Base-by-base conservation (phyloP, 345 rosid species). In the Aurinia saxatilis region DNA sequence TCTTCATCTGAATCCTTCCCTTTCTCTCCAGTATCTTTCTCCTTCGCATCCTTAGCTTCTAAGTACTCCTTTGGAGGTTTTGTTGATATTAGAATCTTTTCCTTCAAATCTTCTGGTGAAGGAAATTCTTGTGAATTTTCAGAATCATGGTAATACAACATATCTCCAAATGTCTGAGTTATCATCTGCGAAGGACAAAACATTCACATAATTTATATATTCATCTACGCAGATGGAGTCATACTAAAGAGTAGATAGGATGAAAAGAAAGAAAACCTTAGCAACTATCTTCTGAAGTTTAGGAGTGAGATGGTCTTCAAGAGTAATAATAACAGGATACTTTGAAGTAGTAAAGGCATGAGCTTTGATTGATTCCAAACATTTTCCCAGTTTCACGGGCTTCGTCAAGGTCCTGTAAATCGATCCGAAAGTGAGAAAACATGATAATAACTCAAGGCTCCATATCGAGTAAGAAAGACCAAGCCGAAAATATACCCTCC, bases 231-330 rank as follows among this genome's bases (percentile, higher is more conserved):
- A 41, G 4, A 48, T 41, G 25, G 3, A 38, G 18, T 10, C 49
- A 50, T 38, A n/a, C 14, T 56, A 3, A 36, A 34, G 19, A 19
- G 13, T 21, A 50, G 4, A 11, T 10, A 53, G 18, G 10, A n/a
- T 16, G 36, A 61, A 35, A 47, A 54, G 45, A 48, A 57, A 0
- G 0, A 5, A 5, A 59, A 39, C 58, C 53, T 74, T 73, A 54
- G 92, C 92, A 72, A 77, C 90, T 88, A 85, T 81, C 7, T 65
- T 78, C 41, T 81, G 96, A 72, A 88, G 90, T 68, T 79, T 80
- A n/a, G 90, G 75, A 3, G 84, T 79, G 54, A 88, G 82, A 70
- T 88, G 92, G 75, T 83, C 92, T 71, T 85, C 96, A 2, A 88
- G 85, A 57, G 96, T 85, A 30, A 85, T 81, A 14, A 88, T 80